Evolutionary conservation across 306 rosid species (phyloP).

Genomic region (Corylus americana): DNA sequence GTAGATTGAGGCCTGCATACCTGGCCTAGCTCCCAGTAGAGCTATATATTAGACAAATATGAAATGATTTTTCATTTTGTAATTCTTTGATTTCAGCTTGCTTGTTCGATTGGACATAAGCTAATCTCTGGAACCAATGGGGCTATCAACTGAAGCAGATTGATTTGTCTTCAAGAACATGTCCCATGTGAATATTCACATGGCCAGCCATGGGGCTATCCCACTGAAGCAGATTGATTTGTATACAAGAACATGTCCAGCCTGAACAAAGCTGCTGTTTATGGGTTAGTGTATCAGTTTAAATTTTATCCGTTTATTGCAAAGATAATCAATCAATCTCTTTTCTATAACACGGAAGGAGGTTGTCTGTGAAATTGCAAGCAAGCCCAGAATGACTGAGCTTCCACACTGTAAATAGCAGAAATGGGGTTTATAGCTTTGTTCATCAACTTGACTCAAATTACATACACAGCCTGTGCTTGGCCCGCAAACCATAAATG

Average conservation of each 20-base stretch:
- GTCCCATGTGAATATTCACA: background rate
- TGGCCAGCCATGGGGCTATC: background rate
- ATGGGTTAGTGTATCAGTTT: background rate
- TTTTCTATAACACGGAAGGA: background rate
- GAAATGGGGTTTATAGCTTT: background rate
- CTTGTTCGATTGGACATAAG: conserved; percentile 30
- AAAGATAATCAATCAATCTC: background rate
- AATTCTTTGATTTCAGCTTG: conserved; percentile 25
- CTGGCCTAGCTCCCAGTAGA: background rate
- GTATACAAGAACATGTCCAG: background rate
- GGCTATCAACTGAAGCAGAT: conserved; percentile 2
- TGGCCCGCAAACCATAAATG: background rate
- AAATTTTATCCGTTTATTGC: background rate
- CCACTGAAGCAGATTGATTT: conserved; percentile 1
- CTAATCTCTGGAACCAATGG: conserved; percentile 3
- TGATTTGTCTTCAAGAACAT: background rate
- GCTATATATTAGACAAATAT: background rate
- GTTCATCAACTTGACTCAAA: background rate
- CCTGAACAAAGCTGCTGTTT: background rate
- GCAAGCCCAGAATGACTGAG: background rate
- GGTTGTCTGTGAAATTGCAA: background rate
- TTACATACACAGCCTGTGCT: background rate
- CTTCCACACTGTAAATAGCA: background rate
- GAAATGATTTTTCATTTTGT: background rate
- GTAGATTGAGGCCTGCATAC: background rate